phyloP scores from a whole-genome alignment of 345 rosid species.

The Sonneratia caseolaris region DNA sequence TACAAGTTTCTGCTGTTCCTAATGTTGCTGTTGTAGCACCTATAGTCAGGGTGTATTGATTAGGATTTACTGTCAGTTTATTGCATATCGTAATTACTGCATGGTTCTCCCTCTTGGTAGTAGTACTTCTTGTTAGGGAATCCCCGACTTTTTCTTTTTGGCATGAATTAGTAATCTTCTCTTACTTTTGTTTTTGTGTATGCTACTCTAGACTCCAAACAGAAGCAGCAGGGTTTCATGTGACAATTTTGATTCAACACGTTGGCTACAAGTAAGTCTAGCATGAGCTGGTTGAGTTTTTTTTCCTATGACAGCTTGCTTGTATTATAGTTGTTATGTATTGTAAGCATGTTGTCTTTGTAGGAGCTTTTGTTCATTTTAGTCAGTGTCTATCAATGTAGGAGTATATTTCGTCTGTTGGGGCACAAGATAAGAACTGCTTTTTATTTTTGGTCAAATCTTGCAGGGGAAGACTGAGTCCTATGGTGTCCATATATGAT shows the following conservation, averaged over 20 bases:
- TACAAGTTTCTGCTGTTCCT: background rate
- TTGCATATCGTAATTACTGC: background rate
- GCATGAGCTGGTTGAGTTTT: slow-evolving; percentile 10
- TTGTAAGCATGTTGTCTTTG: background rate
- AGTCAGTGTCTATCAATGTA: background rate
- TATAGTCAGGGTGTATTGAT: background rate
- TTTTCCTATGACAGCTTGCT: slow-evolving; percentile 3
- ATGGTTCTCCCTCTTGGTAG: background rate
- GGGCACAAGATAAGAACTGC: background rate
- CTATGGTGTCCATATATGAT: background rate
- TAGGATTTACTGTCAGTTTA: background rate
- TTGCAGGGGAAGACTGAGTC: background rate
- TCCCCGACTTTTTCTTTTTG: background rate
- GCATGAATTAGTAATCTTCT: background rate
- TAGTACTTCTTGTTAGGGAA: background rate
- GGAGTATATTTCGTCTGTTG: background rate
- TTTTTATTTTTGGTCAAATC: background rate
- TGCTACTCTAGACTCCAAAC: slow-evolving; percentile 49
- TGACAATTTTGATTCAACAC: slow-evolving; percentile 72
- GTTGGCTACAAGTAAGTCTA: slow-evolving; percentile 91
- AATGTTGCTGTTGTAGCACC: background rate
- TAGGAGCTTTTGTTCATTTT: background rate
- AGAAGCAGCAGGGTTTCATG: slow-evolving; percentile 66
- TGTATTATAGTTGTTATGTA: background rate
- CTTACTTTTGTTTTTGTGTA: background rate